These are phyloP conservation scores for Pichia paraexigua DNA, from an alignment of 805 yeast species.

Conservation along the genomic window DNA sequence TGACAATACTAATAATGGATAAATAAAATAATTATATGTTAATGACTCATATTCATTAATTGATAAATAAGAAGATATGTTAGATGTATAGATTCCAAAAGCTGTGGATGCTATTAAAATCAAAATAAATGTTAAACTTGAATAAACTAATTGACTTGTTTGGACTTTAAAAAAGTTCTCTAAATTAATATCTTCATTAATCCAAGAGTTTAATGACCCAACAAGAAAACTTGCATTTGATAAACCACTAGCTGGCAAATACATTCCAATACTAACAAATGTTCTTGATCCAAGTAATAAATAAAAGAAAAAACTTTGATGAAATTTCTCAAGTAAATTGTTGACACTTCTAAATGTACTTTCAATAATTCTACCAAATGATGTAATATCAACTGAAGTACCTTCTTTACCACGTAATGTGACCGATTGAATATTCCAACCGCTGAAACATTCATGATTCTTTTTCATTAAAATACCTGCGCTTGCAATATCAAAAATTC, in stretches of 20 bases:
- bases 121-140: conserved; percentile 26
- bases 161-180: conserved; percentile 14
- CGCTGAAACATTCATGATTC: conserved; percentile 89
- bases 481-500: conserved; percentile 59
- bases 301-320: conserved; percentile 93
- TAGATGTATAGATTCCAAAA: conserved; percentile 20
- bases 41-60: not conserved
- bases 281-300: conserved; percentile 65
- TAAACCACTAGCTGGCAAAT: conserved; percentile 76
- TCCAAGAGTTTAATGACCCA: conserved; percentile 51
- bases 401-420: conserved; percentile 57
- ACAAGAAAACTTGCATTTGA: conserved; percentile 62
- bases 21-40: conserved; percentile 9
- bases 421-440: conserved; percentile 91
- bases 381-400: conserved; percentile 70
- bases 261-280: conserved; percentile 91
- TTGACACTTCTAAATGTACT: conserved; percentile 82
- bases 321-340: conserved; percentile 89
- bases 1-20: conserved; percentile 14
- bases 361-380: conserved; percentile 85
- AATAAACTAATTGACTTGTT: conserved; percentile 20
- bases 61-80: not conserved
- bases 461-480: conserved; percentile 52
- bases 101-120: conserved; percentile 15
- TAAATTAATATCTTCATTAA: conserved; percentile 34